Percentiles rank a stretch among this genome's conserved stretches.
Evolutionary conservation across 2,329 filamentous ascomycete species (phyloP).

Genomic region (Cladosporium sp.): DNA sequence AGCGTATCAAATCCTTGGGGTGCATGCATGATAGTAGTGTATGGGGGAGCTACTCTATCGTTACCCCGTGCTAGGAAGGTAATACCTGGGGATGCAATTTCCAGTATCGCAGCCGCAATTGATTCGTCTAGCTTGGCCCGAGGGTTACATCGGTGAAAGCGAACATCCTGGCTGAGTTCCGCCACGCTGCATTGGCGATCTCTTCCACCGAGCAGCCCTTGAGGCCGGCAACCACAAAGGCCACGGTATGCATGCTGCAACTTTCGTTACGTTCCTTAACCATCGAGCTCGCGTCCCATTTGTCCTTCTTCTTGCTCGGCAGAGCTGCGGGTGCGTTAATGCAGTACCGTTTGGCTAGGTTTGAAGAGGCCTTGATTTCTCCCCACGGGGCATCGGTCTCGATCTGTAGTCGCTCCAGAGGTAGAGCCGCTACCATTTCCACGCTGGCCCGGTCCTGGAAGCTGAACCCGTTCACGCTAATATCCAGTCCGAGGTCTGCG

Average conservation of each 20-base stretch:
- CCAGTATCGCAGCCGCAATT: neutral
- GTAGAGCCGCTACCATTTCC: constrained; percentile 41
- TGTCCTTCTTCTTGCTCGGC: constrained; percentile 47
- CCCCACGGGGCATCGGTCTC: constrained; percentile 51
- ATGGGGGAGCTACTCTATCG: neutral
- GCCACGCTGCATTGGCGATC: constrained; percentile 38
- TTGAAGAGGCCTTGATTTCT: constrained; percentile 34
- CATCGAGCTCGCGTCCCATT: constrained; percentile 44
- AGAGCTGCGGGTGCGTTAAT: constrained; percentile 26
- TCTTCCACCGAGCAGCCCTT: constrained; percentile 43
- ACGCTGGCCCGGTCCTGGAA: constrained; percentile 38
- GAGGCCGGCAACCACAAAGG: constrained; percentile 46
- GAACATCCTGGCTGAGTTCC: constrained; percentile 36
- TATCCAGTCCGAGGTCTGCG: constrained; percentile 36
- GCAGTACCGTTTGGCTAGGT: constrained; percentile 39
- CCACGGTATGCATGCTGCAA: constrained; percentile 46
- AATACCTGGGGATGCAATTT: neutral
- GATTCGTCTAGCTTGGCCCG: constrained; percentile 2
- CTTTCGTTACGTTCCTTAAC: constrained; percentile 52
- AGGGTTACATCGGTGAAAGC: constrained; percentile 13
- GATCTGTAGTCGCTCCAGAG: constrained; percentile 41
- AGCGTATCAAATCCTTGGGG: neutral
- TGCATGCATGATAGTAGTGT: too few species aligned
- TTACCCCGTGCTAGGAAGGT: neutral
- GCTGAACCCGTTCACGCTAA: constrained; percentile 50